phyloP scores from a whole-genome alignment of 2,329 filamentous ascomycete species.

The Taxawa tesnikishii region DNA sequence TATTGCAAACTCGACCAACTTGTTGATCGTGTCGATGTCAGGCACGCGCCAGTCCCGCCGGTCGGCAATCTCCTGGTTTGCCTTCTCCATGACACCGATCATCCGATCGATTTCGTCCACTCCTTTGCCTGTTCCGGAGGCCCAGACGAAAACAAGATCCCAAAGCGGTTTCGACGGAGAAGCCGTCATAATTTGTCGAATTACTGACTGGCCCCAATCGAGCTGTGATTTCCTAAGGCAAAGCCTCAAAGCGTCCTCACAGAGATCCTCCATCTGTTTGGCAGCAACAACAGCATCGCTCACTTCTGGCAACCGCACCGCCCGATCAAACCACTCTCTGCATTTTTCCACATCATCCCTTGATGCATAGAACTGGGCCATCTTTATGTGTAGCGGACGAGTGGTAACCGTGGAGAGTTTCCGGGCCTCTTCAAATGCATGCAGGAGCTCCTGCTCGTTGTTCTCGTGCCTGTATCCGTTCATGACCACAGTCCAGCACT shows the following conservation, averaged over 20 bases:
- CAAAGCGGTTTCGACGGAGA: constrained; percentile 33
- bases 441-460: too few relatives aligned
- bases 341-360: constrained; percentile 47
- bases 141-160: constrained; percentile 66
- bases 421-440: too few relatives aligned
- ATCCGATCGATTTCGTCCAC: constrained; percentile 62
- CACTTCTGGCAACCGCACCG: too few relatives aligned
- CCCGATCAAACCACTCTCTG: constrained; percentile 58
- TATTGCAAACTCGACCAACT: constrained; percentile 60
- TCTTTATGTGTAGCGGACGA: too few relatives aligned
- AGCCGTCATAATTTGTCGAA: constrained; percentile 26
- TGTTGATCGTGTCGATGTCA: constrained; percentile 63
- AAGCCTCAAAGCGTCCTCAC: constrained; percentile 2
- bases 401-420: too few relatives aligned
- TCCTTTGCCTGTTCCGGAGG: constrained; percentile 57
- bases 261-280: too few relatives aligned
- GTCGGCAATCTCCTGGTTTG: constrained; percentile 29
- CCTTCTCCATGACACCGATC: constrained; percentile 49
- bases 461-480: too few relatives aligned
- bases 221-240: constrained; percentile 36
- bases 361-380: constrained; percentile 52
- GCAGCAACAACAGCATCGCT: too few relatives aligned
- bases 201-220: constrained; percentile 50
- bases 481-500: too few relatives aligned
- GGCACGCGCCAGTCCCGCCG: constrained; percentile 35